phyloP scores from a whole-genome alignment of 768 basidiomycete species.

The Suillus weaverae region DNA sequence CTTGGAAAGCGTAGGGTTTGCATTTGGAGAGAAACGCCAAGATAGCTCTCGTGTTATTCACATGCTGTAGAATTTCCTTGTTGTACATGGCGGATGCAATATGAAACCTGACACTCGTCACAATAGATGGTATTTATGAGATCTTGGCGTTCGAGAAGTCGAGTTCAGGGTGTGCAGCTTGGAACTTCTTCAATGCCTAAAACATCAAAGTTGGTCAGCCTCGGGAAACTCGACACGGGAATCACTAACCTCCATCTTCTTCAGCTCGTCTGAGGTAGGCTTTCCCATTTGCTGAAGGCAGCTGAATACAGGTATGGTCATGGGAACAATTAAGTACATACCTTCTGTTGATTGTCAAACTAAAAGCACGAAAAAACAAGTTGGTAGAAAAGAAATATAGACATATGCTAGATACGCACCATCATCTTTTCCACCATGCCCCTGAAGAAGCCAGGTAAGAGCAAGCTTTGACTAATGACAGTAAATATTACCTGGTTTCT shows the following conservation, averaged over 20 bases:
- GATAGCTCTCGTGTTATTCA: slow-evolving; percentile 7
- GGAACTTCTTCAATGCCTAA: slow-evolving; percentile 86
- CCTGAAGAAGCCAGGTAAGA: slow-evolving; percentile 38
- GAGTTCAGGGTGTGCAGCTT: slow-evolving; percentile 87
- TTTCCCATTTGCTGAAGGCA: slow-evolving; percentile 83
- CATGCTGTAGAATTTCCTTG: slow-evolving; percentile 7
- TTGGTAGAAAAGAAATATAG: background rate
- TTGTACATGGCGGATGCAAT: background rate
- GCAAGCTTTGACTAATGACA: background rate
- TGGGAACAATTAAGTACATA: slow-evolving; percentile 14
- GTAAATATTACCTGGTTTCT: slow-evolving; percentile 74
- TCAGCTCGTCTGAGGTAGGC: slow-evolving; percentile 91
- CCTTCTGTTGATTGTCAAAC: slow-evolving; percentile 48
- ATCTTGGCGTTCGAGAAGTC: slow-evolving; percentile 94
- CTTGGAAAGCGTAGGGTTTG: slow-evolving; percentile 25
- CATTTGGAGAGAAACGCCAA: slow-evolving; percentile 27
- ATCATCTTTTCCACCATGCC: slow-evolving; percentile 99
- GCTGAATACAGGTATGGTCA: background rate
- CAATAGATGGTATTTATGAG: slow-evolving; percentile 41
- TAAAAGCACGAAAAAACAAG: slow-evolving; percentile 19
- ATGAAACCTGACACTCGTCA: background rate
- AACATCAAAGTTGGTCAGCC: slow-evolving; percentile 6
- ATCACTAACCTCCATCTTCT: slow-evolving; percentile 78
- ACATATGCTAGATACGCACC: slow-evolving; percentile 52
- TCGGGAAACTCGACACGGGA: background rate